A percentile compares a stretch with the other conserved stretches of the same genome.
Conservation (phyloP, 2,329 filamentous ascomycete species). For the Fusarium guadeloupense region DNA sequence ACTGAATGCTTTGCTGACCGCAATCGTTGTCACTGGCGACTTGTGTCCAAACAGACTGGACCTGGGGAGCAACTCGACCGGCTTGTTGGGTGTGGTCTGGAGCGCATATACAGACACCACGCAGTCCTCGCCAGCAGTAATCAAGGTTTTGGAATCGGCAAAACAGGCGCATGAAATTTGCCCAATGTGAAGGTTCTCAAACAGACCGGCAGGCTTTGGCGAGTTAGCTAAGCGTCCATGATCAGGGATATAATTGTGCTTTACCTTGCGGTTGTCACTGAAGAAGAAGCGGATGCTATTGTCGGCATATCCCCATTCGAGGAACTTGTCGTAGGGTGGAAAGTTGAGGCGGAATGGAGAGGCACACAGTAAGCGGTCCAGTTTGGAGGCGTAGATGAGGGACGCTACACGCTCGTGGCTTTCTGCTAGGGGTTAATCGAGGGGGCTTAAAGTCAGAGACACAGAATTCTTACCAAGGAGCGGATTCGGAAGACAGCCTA, state of each 20-base stretch:
- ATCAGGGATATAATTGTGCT: constrained; percentile 3
- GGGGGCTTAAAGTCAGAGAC: too few species aligned
- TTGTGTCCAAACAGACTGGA: constrained; percentile 92
- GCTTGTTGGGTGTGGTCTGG: constrained; percentile 67
- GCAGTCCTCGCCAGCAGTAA: constrained; percentile 93
- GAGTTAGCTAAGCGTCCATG: constrained; percentile 41
- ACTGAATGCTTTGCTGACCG: constrained; percentile 87
- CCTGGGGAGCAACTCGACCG: constrained; percentile 80
- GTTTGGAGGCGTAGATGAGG: constrained; percentile 78
- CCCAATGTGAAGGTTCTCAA: constrained; percentile 92
- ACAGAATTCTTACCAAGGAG: constrained; percentile 65
- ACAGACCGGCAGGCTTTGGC: constrained; percentile 75
- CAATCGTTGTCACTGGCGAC: constrained; percentile 80
- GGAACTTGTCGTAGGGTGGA: constrained; percentile 89
- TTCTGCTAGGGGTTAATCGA: constrained; percentile 49
- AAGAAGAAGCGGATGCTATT: constrained; percentile 92
- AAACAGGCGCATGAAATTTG: constrained; percentile 86
- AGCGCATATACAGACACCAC: constrained; percentile 87
- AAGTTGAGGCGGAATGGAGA: constrained; percentile 88
- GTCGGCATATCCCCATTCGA: constrained; percentile 97
- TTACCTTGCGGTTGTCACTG: constrained; percentile 79
- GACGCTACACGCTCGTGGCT: constrained; percentile 83
- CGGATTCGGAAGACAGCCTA: constrained; percentile 82
- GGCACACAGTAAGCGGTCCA: constrained; percentile 84
- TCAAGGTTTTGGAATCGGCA: constrained; percentile 87